phyloP scores from a whole-genome alignment of 139 green algal species.

The Chlamydomonas sp. region DNA sequence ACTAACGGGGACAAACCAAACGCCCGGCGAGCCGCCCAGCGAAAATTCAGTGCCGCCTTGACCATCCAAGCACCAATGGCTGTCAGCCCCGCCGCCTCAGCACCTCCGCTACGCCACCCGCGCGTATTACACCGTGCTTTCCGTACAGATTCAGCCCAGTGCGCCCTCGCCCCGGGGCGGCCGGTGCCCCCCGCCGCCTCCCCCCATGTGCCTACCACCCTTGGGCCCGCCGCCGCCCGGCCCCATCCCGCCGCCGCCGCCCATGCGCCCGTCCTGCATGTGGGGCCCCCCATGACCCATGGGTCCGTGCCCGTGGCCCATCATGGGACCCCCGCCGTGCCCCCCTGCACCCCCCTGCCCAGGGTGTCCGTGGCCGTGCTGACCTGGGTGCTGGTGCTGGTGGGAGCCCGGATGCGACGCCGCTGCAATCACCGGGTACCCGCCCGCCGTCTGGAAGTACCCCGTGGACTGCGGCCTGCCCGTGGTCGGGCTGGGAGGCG shows the following conservation, averaged over 20 bases:
- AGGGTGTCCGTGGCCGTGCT: not conserved
- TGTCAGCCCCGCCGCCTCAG: no score
- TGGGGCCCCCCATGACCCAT: constrained; percentile 1
- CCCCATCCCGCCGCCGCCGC: not conserved
- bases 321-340: not conserved
- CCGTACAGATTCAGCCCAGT: no score
- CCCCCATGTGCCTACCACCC: not conserved
- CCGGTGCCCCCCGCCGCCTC: not conserved
- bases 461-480: constrained; percentile 1
- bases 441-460: constrained; percentile 22
- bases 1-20: no score
- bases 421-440: not conserved
- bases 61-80: no score
- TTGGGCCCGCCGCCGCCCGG: not conserved
- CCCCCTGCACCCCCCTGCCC: not conserved
- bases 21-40: no score
- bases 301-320: not conserved
- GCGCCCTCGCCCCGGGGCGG: not conserved
- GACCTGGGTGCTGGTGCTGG: no score
- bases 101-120: no score
- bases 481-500: constrained; percentile 28
- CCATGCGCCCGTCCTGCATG: not conserved
- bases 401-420: no score
- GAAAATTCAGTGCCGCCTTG: no score
- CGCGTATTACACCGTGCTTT: no score